Conservation (phyloP, 2,329 filamentous ascomycete genomes). For the Catunica adiposa region DNA sequence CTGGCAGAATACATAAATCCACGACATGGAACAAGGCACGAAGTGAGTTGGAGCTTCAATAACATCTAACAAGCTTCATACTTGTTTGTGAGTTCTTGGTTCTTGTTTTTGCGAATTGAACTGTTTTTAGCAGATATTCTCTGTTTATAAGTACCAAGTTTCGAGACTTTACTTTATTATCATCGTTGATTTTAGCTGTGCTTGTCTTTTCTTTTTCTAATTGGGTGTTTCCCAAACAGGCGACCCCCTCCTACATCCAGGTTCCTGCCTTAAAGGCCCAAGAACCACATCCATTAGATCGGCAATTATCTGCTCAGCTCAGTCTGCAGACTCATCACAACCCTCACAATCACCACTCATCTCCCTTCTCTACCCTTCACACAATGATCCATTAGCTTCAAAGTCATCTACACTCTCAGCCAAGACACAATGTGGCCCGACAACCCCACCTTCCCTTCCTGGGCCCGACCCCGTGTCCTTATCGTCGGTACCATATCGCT, state of each 20-base stretch:
- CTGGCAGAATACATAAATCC: conserved; percentile 14
- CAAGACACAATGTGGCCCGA: conserved; percentile 28
- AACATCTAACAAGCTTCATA: not conserved
- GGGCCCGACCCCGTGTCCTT: conserved; percentile 38
- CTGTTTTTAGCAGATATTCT: no score
- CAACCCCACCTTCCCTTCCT: conserved; percentile 34
- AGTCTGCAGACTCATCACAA: not conserved
- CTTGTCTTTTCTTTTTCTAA: not conserved
- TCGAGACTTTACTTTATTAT: no score
- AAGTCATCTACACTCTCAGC: conserved; percentile 1
- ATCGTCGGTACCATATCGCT: conserved; percentile 37
- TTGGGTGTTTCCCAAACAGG: no score
- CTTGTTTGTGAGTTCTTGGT: not conserved
- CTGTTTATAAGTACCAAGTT: no score
- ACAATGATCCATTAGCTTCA: conserved; percentile 11
- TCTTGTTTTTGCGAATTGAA: no score
- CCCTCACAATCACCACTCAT: not conserved
- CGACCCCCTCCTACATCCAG: no score
- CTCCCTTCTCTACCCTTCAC: not conserved
- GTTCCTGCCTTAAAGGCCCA: no score
- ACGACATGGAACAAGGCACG: not conserved
- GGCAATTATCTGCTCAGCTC: not conserved
- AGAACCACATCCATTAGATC: no score
- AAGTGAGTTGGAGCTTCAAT: not conserved
- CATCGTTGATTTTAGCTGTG: no score